These are phyloP conservation scores for Exophiala calicioides DNA, from an alignment of 2,329 filamentous ascomycete genomes.

Conservation along the genomic window DNA sequence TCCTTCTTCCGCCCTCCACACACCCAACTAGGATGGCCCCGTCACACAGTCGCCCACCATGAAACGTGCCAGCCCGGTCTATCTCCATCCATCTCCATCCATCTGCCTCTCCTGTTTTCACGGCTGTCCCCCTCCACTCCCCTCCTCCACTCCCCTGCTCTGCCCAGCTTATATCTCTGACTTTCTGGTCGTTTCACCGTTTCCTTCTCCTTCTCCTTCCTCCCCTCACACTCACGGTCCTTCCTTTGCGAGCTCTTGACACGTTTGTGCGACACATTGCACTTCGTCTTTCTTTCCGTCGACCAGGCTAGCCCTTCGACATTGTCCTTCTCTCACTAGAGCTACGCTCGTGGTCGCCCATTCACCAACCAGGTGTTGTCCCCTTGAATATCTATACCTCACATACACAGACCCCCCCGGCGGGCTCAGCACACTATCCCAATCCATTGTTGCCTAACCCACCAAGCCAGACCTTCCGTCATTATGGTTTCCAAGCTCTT, in stretches of 20 bases:
- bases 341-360: constrained; percentile 31
- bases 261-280: constrained; percentile 35
- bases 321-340: constrained; percentile 27
- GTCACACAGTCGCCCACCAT: constrained; percentile 21
- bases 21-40: constrained; percentile 15
- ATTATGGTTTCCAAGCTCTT: constrained; percentile 29
- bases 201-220: constrained; percentile 19
- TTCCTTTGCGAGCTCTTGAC: constrained; percentile 31
- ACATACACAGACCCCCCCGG: constrained; percentile 19
- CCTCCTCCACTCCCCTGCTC: constrained; percentile 9
- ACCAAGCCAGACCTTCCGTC: constrained; percentile 9
- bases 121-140: constrained; percentile 5
- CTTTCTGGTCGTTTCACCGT: constrained; percentile 24
- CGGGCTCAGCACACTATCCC: constrained; percentile 13
- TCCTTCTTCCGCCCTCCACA: not conserved
- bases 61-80: constrained; percentile 31
- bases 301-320: constrained; percentile 31
- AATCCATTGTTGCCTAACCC: constrained; percentile 5
- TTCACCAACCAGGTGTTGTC: constrained; percentile 28
- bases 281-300: constrained; percentile 30
- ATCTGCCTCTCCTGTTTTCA: constrained; percentile 18
- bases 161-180: constrained; percentile 24
- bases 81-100: too few species aligned
- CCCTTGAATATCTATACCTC: constrained; percentile 24
- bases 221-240: constrained; percentile 24